Evolutionary conservation across 768 basidiomycete genomes (phyloP).

Genomic region (Mycena rebaudengoi): DNA sequence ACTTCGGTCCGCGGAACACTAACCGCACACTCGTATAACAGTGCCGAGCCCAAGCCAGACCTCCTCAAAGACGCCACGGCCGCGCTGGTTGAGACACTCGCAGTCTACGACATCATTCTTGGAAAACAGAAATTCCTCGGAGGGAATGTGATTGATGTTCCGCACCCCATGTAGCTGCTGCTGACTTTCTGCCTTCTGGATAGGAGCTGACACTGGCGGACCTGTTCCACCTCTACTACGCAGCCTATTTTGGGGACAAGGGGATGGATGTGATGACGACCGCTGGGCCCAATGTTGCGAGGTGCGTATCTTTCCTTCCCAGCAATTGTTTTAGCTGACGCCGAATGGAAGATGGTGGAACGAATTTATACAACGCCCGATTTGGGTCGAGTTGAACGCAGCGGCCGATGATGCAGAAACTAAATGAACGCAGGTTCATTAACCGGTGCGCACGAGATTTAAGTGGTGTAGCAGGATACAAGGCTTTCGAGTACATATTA

Average conservation of each 20-base stretch:
- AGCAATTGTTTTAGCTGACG: too few species aligned
- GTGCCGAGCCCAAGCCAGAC: slow-evolving; percentile 40
- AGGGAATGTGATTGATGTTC: slow-evolving; percentile 40
- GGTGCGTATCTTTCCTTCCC: slow-evolving; percentile 34
- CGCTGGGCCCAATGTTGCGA: slow-evolving; percentile 44
- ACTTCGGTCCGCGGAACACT: not conserved
- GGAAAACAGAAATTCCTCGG: slow-evolving; percentile 51
- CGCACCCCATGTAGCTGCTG: not conserved
- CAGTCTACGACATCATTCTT: slow-evolving; percentile 53
- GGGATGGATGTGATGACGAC: slow-evolving; percentile 37
- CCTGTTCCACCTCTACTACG: slow-evolving; percentile 56
- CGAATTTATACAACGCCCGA: too few species aligned
- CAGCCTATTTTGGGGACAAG: not conserved
- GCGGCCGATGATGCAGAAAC: too few species aligned
- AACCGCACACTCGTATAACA: not conserved
- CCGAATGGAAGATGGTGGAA: too few species aligned
- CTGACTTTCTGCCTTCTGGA: not conserved
- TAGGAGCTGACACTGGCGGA: slow-evolving; percentile 57
- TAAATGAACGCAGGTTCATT: too few species aligned
- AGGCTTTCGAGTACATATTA: too few species aligned
- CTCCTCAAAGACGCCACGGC: slow-evolving; percentile 25
- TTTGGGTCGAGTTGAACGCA: too few species aligned
- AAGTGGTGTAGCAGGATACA: too few species aligned
- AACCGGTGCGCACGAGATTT: too few species aligned
- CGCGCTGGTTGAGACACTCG: slow-evolving; percentile 42